Conservation (phyloP, 495 filamentous ascomycete genomes). For the Bombardia bombarda region DNA sequence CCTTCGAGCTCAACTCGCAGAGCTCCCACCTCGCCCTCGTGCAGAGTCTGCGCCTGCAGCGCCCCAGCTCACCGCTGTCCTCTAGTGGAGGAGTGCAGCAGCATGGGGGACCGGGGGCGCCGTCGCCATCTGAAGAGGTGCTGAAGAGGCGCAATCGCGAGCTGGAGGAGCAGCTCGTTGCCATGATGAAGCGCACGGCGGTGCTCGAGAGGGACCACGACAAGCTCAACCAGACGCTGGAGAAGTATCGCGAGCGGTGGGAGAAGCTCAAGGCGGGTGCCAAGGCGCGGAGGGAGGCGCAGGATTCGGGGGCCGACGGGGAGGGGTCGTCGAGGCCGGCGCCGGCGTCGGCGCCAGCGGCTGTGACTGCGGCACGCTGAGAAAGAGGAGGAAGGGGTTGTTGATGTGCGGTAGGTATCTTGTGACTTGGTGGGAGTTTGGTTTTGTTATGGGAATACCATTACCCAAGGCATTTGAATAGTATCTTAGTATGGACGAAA, state of each 20-base stretch:
- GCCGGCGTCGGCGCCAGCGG: no score
- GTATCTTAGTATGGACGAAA: no score
- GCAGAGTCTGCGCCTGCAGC: constrained; percentile 66
- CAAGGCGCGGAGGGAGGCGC: constrained; percentile 52
- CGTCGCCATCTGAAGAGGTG: constrained; percentile 9
- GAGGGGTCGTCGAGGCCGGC: no score
- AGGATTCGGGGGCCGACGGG: constrained; percentile 7
- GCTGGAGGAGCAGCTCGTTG: constrained; percentile 49
- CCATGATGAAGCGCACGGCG: constrained; percentile 46
- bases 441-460: no score
- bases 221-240: constrained; percentile 56
- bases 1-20: constrained; percentile 81
- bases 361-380: no score
- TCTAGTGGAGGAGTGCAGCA: constrained; percentile 16
- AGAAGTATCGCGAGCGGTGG: constrained; percentile 69
- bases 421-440: no score
- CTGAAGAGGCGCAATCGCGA: constrained; percentile 39
- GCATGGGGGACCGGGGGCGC: background rate
- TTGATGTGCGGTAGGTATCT: no score
- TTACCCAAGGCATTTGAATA: no score
- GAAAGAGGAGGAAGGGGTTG: no score
- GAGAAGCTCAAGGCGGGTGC: constrained; percentile 80
- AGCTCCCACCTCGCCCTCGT: constrained; percentile 71
- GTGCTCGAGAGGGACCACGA: constrained; percentile 57
- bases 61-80: constrained; percentile 32